These are phyloP conservation scores for Dipteronia dyeriana DNA, from an alignment of 345 rosid genomes.

Conservation along the genomic window DNA sequence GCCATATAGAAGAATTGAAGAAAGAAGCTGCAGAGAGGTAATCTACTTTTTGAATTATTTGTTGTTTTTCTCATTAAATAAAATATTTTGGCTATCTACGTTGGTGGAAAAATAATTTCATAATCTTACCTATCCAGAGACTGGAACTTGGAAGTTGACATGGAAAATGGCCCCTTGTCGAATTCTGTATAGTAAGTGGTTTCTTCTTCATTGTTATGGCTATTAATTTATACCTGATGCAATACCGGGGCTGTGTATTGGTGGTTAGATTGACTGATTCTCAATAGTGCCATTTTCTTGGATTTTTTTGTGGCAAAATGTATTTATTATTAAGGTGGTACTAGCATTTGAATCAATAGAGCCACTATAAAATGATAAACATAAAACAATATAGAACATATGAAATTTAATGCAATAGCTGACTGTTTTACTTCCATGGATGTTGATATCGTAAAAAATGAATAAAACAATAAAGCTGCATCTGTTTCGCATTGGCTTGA, in stretches of 20 bases:
- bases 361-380: neutral
- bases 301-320: neutral
- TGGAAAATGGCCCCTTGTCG: conserved; percentile 50
- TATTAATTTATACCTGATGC: neutral
- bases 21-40: conserved; percentile 83
- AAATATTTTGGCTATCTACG: neutral
- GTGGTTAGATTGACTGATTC: neutral
- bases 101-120: conserved; percentile 24
- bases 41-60: conserved; percentile 11
- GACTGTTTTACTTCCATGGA: neutral
- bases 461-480: neutral
- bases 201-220: conserved; percentile 15
- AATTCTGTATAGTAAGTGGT: conserved; percentile 27
- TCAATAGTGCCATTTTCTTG: neutral
- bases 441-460: too few relatives aligned
- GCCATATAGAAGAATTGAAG: conserved; percentile 56
- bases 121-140: conserved; percentile 45
- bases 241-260: neutral
- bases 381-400: too few relatives aligned
- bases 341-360: neutral
- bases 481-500: neutral
- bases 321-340: neutral
- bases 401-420: neutral
- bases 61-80: neutral
- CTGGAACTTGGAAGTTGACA: conserved; percentile 72